Evolutionary conservation across 352 stramenopile species (phyloP), one percentile per base, ranked within the genome.

Genomic region (Pythium apleroticum): DNA sequence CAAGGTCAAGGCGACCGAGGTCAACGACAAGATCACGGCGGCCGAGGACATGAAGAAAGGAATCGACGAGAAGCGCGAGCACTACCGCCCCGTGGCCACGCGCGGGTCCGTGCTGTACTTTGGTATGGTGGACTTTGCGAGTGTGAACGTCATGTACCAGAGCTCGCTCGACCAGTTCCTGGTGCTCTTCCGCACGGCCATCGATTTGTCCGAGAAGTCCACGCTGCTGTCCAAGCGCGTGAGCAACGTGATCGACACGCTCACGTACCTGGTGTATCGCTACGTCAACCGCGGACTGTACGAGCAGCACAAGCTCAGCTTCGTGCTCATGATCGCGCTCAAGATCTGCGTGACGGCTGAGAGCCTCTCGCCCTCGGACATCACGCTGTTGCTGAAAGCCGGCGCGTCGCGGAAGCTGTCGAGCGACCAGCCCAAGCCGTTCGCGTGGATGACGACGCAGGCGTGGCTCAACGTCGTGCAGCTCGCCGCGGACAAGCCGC

Each of bases 71-170:
- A 97, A 97, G 71, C 76, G 91, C 0, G 91, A 98, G 58, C 81
- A 96, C 48, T 98, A 97, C 57, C 89, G 91, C 0, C 88, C 90
- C 0, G 89, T 97, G 7, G 90, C 92, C 0, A 95, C 88, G 1
- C 77, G 91, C 12, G 91, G 88, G 5, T 90, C 81, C 0, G 80
- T 96, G 14, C 65, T 98, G 12, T 98, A 97, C 77, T 97, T 98
- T 68, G 74, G 76, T 3, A 91, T 97, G 49, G 86, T 96, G 3
- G 90, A 97, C 56, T 89, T 97, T 49, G 75, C 83, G 0, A 72
- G 76, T 2, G 80, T 97, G n/a, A 97, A 97, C 52, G 66, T 69
- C 7, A 97, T 97, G 90, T 97, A 97, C 73, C 89, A 97, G 71
- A 96, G 78, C 0, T 94, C 82, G 5, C 66, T 98, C 52, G 88